Base-by-base conservation (phyloP, 345 rosid genomes). In the Pistacia integerrima region DNA sequence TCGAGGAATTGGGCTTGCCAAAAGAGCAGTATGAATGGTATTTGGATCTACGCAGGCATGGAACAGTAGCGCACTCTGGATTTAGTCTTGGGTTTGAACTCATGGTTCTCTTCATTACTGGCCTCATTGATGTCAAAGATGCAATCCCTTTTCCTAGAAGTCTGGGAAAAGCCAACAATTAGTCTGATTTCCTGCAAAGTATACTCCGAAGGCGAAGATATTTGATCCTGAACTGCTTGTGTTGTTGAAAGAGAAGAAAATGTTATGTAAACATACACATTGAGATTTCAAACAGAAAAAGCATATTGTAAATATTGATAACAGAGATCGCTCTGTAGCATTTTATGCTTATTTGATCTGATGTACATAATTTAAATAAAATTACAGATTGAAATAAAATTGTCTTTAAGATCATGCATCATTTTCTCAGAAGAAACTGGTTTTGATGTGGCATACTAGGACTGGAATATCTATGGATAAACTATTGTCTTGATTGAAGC, bases 61-160 rank as follows among this genome's bases (percentile, higher is more conserved):
- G 99, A 73, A 85, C 98, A 20, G 94, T 88, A 60, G 82, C 84
- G 74, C 91, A 88, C 74, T 89, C 98, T 0, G 98, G 98, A 59
- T 90, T 93, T 85, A 88, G 92, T 81, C 59, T 92, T 70, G 77
- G 73, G 20, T 87, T 93, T 72, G 98, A 95, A 73, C 84, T 84
- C 20, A 88, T 93, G 93, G 88, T 93, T 80, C 89, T 92, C 70
- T 88, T 85, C 65, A 76, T 80, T 4, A 90, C 94, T 11, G 94
- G 96, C 16, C 91, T 93, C 69, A 52, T 85, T 1, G 96, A 95
- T 82, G 88, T 95, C 46, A 90, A 86, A 86, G 99, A 93, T 64
- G 90, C 72, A 1, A 81, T 95, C 79, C 97, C 98, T n/a, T 95
- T 93, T 82, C 96, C 96, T 11, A 78, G 89, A 78, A 86, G 89